Evolutionary conservation across 495 filamentous ascomycete genomes (phyloP).

Genomic region (Penicillium dipodomyicola): DNA sequence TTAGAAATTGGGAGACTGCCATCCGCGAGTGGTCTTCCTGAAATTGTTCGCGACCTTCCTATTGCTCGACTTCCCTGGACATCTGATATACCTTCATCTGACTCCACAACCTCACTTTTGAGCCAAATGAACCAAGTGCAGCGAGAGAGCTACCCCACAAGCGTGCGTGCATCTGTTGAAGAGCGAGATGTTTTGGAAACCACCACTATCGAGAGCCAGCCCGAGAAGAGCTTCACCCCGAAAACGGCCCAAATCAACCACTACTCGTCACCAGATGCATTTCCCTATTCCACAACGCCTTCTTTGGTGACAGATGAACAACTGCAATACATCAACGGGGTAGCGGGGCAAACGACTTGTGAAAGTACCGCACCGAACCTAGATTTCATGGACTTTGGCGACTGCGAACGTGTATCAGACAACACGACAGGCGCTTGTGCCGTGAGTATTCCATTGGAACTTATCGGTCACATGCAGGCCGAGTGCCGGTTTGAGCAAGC

Average conservation of each 20-base stretch:
- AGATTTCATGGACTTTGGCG: slow-evolving; percentile 4
- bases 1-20: slow-evolving; percentile 30
- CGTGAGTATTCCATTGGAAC: background rate
- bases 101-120: background rate
- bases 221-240: background rate
- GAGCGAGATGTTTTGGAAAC: background rate
- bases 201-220: background rate
- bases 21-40: slow-evolving; percentile 24
- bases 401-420: background rate
- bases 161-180: background rate
- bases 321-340: background rate
- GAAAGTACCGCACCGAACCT: background rate
- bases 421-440: background rate
- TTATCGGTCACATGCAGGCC: background rate
- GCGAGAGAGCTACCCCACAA: background rate
- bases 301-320: background rate
- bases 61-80: slow-evolving; percentile 30
- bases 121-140: background rate
- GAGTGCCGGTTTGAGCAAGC: background rate
- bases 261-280: background rate
- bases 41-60: slow-evolving; percentile 27
- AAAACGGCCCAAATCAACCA: background rate
- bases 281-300: background rate
- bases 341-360: background rate
- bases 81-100: background rate